Evolutionary conservation across 1,139 yeast genomes (phyloP).

Genomic region (Scheffersomyces titani): DNA sequence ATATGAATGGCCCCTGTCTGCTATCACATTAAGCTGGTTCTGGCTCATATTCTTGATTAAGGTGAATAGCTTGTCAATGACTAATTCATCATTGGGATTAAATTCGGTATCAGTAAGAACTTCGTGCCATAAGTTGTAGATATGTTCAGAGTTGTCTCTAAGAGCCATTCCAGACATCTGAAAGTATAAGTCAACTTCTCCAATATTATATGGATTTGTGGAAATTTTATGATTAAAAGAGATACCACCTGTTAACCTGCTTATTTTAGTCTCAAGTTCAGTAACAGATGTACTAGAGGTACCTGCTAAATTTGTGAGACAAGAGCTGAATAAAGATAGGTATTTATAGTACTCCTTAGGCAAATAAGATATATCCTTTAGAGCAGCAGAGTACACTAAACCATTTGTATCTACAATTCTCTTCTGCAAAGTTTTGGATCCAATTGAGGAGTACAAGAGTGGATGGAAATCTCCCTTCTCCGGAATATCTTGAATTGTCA

Average conservation of each 20-base stretch:
- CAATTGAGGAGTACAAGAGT: slow-evolving; percentile 28
- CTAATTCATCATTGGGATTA: slow-evolving; percentile 38
- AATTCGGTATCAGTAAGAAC: slow-evolving; percentile 72
- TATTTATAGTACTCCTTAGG: slow-evolving; percentile 66
- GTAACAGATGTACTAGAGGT: slow-evolving; percentile 71
- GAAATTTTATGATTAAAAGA: slow-evolving; percentile 57
- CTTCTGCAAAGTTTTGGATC: slow-evolving; percentile 36
- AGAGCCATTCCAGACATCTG: slow-evolving; percentile 71
- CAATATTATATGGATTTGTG: slow-evolving; percentile 54
- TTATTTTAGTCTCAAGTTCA: slow-evolving; percentile 82
- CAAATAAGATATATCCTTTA: slow-evolving; percentile 53
- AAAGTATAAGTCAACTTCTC: slow-evolving; percentile 46
- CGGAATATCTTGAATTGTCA: slow-evolving; percentile 72
- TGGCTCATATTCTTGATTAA: slow-evolving; percentile 75
- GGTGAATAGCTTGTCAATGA: slow-evolving; percentile 69
- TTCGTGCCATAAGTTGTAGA: slow-evolving; percentile 69
- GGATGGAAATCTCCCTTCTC: slow-evolving; percentile 49
- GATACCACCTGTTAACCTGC: slow-evolving; percentile 83
- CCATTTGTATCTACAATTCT: slow-evolving; percentile 74
- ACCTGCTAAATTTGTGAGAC: slow-evolving; percentile 81
- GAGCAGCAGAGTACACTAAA: slow-evolving; percentile 66
- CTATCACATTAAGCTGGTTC: slow-evolving; percentile 74
- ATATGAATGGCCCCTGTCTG: slow-evolving; percentile 86
- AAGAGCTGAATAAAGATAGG: slow-evolving; percentile 75
- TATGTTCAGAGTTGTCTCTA: slow-evolving; percentile 58